Evolutionary conservation across 257 asterid species (phyloP).

Genomic region (Solanum corneliomulleri): DNA sequence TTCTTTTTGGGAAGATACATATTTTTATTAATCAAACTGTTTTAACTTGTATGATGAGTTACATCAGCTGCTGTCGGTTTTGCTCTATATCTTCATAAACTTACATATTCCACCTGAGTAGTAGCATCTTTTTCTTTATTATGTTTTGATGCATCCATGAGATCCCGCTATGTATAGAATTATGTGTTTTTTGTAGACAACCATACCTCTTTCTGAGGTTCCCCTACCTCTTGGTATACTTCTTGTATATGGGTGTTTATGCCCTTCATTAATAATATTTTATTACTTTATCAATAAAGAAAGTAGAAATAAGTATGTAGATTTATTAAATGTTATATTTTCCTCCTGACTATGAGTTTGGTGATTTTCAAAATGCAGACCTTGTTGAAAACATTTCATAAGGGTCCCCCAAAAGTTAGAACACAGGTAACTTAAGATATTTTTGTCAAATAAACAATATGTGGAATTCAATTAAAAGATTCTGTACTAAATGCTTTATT

Average conservation of each 20-base stretch:
- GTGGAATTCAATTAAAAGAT: slow-evolving; percentile 5
- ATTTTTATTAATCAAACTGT: background rate
- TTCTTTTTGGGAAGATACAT: background rate
- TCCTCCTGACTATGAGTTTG: slow-evolving; percentile 1
- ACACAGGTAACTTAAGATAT: slow-evolving; percentile 60
- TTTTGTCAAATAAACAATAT: slow-evolving; percentile 8
- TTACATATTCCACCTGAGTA: background rate
- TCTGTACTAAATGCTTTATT: slow-evolving; percentile 32
- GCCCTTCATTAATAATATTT: background rate
- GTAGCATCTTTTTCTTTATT: background rate
- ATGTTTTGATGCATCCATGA: background rate
- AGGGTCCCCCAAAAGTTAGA: slow-evolving; percentile 90
- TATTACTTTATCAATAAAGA: background rate
- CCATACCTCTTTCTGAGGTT: background rate
- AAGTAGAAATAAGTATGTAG: background rate
- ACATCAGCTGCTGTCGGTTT: background rate
- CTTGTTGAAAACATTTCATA: slow-evolving; percentile 80
- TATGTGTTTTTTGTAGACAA: background rate
- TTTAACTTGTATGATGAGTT: background rate
- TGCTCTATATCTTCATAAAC: background rate
- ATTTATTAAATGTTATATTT: background rate
- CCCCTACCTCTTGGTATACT: background rate
- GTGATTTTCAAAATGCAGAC: slow-evolving; percentile 45
- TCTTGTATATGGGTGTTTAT: background rate
- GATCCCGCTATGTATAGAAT: background rate